Percentiles rank a stretch among this genome's conserved stretches.
Conservation (phyloP, 371 early-diverging fungal genomes). For the Umbelopsis sp. region DNA sequence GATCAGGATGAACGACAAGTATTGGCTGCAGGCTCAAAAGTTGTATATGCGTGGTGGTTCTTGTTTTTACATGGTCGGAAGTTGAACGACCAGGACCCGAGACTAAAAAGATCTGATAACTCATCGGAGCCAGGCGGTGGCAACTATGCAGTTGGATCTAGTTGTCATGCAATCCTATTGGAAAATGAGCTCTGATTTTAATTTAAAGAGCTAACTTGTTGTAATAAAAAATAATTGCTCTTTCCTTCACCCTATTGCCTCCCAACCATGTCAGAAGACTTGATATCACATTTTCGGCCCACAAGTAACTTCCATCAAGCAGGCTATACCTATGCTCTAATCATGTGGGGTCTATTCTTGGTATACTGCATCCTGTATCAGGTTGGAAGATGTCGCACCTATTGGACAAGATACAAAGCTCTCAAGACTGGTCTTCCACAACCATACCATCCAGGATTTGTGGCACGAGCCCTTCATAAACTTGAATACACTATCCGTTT, state of each 20-base stretch:
- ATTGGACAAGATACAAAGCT: slow-evolving; percentile 14
- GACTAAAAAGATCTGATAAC: slow-evolving; percentile 8
- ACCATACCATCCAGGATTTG: not conserved
- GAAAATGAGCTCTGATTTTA: not conserved
- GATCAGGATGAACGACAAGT: too few relatives aligned
- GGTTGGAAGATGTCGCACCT: slow-evolving; percentile 31
- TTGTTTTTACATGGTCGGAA: not conserved
- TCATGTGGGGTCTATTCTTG: slow-evolving; percentile 47
- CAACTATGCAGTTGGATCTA: slow-evolving; percentile 9
- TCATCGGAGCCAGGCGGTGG: not conserved
- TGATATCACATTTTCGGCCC: slow-evolving; percentile 8
- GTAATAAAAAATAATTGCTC: not conserved
- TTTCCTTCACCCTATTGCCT: not conserved
- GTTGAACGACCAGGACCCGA: not conserved
- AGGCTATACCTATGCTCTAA: slow-evolving; percentile 43
- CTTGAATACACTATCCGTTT: slow-evolving; percentile 1
- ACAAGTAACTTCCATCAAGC: slow-evolving; percentile 25
- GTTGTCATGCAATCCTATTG: slow-evolving; percentile 16
- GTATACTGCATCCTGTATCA: slow-evolving; percentile 46
- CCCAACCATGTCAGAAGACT: not conserved
- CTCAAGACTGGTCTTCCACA: not conserved
- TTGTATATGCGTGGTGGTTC: not conserved
- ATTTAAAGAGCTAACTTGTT: not conserved
- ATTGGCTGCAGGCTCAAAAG: too few relatives aligned
- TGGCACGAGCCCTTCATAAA: not conserved